Conservation (phyloP, 768 basidiomycete genomes). For the Rossbeevera mucosa region DNA sequence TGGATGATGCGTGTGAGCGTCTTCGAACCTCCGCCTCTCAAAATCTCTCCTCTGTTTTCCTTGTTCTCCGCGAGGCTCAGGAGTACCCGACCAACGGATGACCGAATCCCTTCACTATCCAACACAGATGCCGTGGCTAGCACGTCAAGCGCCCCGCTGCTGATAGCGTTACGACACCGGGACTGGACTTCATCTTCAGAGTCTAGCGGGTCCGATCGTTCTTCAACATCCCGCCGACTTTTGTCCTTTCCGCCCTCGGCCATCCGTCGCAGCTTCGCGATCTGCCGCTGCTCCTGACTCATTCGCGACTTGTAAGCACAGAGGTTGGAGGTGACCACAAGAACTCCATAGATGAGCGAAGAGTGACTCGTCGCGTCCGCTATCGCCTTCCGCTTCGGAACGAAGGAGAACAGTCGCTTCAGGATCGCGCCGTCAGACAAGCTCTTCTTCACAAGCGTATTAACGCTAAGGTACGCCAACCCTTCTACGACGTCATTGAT, state of each 20-base stretch:
- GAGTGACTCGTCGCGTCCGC: conserved; percentile 34
- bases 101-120: conserved; percentile 63
- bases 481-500: conserved; percentile 73
- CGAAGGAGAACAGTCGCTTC: conserved; percentile 49
- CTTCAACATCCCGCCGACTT: conserved; percentile 27
- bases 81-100: conserved; percentile 55
- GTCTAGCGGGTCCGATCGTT: conserved; percentile 43
- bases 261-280: conserved; percentile 76
- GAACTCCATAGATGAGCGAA: conserved; percentile 71
- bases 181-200: conserved; percentile 60
- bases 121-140: conserved; percentile 53
- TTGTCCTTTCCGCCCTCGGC: conserved; percentile 43
- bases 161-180: conserved; percentile 54
- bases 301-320: conserved; percentile 65
- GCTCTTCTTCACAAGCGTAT: conserved; percentile 57
- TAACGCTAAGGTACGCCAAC: conserved; percentile 73
- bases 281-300: conserved; percentile 77
- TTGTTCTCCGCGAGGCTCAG: conserved; percentile 74
- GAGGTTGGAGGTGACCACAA: conserved; percentile 72
- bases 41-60: conserved; percentile 67
- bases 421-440: conserved; percentile 60
- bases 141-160: conserved; percentile 60
- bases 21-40: conserved; percentile 77
- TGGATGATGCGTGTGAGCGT: conserved; percentile 56
- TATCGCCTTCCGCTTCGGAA: conserved; percentile 45